Percentiles rank a stretch among this genome's conserved stretches.
Conservation (phyloP, 148 eudicot genomes). For the Selenicereus undatus region DNA sequence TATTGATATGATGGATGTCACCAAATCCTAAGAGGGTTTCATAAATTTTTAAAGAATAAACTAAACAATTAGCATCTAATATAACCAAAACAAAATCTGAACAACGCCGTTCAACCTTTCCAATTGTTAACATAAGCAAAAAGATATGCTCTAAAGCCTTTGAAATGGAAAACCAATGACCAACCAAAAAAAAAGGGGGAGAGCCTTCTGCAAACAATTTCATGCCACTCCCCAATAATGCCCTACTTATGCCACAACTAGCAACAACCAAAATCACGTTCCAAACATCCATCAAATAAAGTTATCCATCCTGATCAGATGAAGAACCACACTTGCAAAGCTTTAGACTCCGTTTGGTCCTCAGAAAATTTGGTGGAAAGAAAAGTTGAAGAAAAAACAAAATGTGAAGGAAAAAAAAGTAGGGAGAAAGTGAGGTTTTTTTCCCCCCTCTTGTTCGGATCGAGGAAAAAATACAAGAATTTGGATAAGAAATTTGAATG, state of each 20-base stretch:
- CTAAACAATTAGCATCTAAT: background rate
- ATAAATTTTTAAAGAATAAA: background rate
- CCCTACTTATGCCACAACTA: background rate
- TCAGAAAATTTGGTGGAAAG: no score
- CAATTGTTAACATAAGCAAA: background rate
- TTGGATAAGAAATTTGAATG: no score
- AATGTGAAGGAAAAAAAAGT: no score
- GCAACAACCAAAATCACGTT: background rate
- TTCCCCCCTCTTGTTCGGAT: no score
- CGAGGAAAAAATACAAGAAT: no score
- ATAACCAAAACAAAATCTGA: background rate
- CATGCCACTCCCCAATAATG: background rate
- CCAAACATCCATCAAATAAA: background rate
- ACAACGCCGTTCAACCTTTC: background rate
- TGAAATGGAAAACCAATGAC: background rate
- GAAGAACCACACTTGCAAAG: no score
- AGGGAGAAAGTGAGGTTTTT: no score
- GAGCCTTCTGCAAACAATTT: conserved; percentile 2
- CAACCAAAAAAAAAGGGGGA: background rate
- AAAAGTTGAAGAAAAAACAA: no score
- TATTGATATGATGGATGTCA: background rate
- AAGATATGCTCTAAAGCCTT: background rate
- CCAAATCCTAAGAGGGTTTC: background rate
- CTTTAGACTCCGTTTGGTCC: no score
- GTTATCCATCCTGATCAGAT: no score